Conservation (phyloP, 192 early-diverging fungal species). For the Haplosporangium gracile region DNA sequence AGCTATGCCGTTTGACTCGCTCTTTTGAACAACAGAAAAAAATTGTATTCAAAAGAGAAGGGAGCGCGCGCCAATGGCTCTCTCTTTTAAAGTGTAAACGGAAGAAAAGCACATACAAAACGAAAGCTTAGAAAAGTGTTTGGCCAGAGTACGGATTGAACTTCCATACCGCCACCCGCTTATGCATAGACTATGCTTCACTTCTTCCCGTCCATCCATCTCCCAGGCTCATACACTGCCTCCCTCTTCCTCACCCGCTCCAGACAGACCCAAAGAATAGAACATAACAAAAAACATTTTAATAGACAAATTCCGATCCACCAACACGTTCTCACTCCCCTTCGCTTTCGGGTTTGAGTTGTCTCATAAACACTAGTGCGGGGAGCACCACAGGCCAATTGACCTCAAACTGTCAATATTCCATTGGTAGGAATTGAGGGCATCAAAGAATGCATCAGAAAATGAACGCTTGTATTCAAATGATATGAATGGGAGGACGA, state of each 20-base stretch:
- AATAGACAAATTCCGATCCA: not conserved
- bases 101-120: not conserved
- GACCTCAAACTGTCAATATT: not conserved
- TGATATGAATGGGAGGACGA: not conserved
- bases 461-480: not conserved
- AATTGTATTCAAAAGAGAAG: not conserved
- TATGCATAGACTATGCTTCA: not conserved
- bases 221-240: slow-evolving; percentile 7
- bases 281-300: not conserved
- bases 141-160: not conserved
- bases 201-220: slow-evolving; percentile 1
- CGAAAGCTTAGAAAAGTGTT: not conserved
- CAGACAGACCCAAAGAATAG: not conserved
- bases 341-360: not conserved
- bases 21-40: not conserved
- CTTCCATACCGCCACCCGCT: not conserved
- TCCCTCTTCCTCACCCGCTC: not conserved
- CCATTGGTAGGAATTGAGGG: not conserved
- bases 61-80: not conserved
- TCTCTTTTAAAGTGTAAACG: not conserved
- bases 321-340: not conserved
- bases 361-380: not conserved
- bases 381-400: not conserved
- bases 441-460: not conserved
- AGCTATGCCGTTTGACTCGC: not conserved